Evolutionary conservation across 805 yeast genomes (phyloP).

Genomic region (Saturnispora dispora): DNA sequence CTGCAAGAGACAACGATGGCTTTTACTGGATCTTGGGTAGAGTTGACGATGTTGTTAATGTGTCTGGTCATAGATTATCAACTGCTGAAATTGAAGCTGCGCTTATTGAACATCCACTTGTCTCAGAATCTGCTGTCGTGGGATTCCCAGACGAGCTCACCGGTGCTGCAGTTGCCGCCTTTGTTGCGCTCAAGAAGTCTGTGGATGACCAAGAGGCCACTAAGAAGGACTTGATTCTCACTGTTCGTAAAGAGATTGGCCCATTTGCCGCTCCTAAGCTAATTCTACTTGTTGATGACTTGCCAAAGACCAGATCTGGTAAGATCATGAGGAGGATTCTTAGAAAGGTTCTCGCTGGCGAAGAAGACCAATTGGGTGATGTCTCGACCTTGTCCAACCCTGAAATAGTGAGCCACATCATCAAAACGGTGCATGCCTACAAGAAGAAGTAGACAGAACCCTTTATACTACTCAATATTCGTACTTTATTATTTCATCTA

Average conservation of each 20-base stretch:
- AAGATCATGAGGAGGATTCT: constrained; percentile 82
- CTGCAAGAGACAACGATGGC: constrained; percentile 77
- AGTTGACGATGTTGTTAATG: constrained; percentile 84
- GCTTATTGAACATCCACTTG: constrained; percentile 57
- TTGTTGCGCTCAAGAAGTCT: constrained; percentile 56
- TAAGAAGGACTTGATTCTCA: constrained; percentile 55
- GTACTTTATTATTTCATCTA: background rate
- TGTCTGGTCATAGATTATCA: constrained; percentile 79
- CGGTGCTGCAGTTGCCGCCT: constrained; percentile 81
- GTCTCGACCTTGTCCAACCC: constrained; percentile 72
- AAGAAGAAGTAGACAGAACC: background rate
- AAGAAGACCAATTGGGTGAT: constrained; percentile 77
- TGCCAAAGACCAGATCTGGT: constrained; percentile 82
- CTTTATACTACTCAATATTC: background rate
- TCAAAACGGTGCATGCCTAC: constrained; percentile 33
- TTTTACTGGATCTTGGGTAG: constrained; percentile 81
- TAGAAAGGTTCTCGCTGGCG: constrained; percentile 66
- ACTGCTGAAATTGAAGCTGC: constrained; percentile 87
- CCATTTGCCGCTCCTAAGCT: constrained; percentile 82
- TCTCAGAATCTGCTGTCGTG: constrained; percentile 76
- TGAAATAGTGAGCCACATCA: constrained; percentile 57
- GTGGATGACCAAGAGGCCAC: constrained; percentile 41
- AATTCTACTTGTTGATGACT: constrained; percentile 62
- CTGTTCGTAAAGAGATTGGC: constrained; percentile 72
- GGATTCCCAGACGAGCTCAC: constrained; percentile 78